Base-by-base conservation (phyloP, 164 flowering plant genomes). In the Chloranthus sessilifolius region DNA sequence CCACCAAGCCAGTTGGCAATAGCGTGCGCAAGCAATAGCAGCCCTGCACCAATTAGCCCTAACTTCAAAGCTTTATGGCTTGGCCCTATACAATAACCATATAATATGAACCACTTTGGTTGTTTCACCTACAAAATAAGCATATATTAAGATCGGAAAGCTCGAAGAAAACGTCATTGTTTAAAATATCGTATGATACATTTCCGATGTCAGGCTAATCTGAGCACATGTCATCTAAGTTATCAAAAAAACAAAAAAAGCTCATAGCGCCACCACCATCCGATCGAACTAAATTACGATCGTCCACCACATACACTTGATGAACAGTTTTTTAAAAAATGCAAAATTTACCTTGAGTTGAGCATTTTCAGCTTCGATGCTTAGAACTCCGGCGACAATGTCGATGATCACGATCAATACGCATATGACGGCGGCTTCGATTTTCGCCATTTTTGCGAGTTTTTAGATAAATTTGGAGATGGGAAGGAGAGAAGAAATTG, bases 321-420 rank as follows among this genome's bases (percentile, higher is more conserved):
- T n/a, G n/a, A n/a, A n/a, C n/a, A n/a, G n/a, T n/a, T n/a, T 21
- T 20, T 23, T 7, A 12, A 9, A 26, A 5, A 8, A 7, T 12
- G 0, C 0, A 7, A 22, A 42, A 17, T 33, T 2, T 56, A 83
- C 98, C 90, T 85, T 85, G 78, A 83, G 77, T 54, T 91, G 81
- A 52, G 86, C 83, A 14, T 66, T 51, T 58, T 88, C 92, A 4
- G 96, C 98, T 64, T 91, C 65, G 38, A 91, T 85, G 33, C 95
- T 94, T 11, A 91, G 88, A 34, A 91, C 62, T 1, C 98, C 98
- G 0, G 98, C 96, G 1, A 59, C 37, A 21, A 88, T 52, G 42
- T 88, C 98, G 63, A 88, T 14, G 33, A 56, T 56, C 41, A 85
- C 60, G 62, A 91, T 66, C 65, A 74, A 30, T 11, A 83, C 17